These are phyloP conservation scores for Ceratobasidium sp. DNA, from an alignment of 1,284 basidiomycete species.

Conservation along the genomic window DNA sequence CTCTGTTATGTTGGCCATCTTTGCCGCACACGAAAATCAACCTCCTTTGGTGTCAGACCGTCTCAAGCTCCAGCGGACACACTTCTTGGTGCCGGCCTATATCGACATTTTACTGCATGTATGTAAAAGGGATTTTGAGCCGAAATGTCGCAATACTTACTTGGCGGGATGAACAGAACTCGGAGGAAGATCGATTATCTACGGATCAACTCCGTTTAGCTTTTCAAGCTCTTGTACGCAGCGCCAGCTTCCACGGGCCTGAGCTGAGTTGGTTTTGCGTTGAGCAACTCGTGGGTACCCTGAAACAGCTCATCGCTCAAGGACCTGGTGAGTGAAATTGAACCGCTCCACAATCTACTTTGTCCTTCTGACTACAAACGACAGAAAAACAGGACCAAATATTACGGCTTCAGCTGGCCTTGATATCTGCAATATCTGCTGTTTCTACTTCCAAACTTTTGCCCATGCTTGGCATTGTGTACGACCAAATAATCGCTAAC, in stretches of 20 bases:
- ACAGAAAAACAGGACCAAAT: slow-evolving; percentile 3
- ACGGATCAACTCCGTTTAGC: slow-evolving; percentile 43
- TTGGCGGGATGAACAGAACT: slow-evolving; percentile 32
- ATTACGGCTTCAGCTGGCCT: slow-evolving; percentile 30
- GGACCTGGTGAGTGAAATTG: background rate
- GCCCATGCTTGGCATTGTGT: slow-evolving; percentile 22
- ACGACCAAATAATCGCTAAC: slow-evolving; percentile 17
- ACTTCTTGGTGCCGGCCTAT: slow-evolving; percentile 42
- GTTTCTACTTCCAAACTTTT: slow-evolving; percentile 26
- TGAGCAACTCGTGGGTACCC: slow-evolving; percentile 35
- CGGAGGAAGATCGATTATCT: slow-evolving; percentile 38
- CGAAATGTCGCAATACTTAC: background rate
- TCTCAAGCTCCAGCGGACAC: slow-evolving; percentile 5
- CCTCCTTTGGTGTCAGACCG: background rate
- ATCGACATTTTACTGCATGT: slow-evolving; percentile 41
- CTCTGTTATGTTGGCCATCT: slow-evolving; percentile 43
- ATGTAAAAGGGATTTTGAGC: background rate
- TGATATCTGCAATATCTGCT: slow-evolving; percentile 42
- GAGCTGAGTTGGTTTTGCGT: slow-evolving; percentile 43
- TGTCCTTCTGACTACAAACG: background rate
- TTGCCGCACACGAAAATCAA: slow-evolving; percentile 34
- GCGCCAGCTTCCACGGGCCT: slow-evolving; percentile 17
- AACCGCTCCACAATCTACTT: background rate
- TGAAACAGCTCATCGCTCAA: slow-evolving; percentile 5
- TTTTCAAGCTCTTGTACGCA: slow-evolving; percentile 40